Percentiles rank a stretch among this genome's conserved stretches.
Evolutionary conservation across 2,329 filamentous ascomycete genomes (phyloP).

Genomic region (Trichoderma sp.): DNA sequence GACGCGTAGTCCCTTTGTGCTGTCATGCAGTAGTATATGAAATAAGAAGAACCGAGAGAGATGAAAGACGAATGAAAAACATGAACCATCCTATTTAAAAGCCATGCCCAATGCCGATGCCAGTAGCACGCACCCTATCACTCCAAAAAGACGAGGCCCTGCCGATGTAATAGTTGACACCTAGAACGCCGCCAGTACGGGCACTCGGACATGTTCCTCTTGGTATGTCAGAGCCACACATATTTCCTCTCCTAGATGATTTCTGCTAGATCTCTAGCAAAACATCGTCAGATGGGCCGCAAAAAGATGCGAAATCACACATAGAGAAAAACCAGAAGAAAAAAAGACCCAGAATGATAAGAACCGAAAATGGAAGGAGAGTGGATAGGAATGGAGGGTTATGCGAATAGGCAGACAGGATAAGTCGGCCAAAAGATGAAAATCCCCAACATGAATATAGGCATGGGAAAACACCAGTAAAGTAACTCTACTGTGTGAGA

Average conservation of each 20-base stretch:
- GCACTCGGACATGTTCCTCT: conserved; percentile 1
- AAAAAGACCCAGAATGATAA: neutral
- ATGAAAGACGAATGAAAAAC: conserved; percentile 19
- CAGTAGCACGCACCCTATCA: conserved; percentile 11
- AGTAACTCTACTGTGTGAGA: conserved; percentile 42
- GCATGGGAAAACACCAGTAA: neutral
- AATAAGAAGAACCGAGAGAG: conserved; percentile 26
- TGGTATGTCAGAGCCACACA: neutral
- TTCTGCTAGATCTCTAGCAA: conserved; percentile 6
- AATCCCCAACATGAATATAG: neutral
- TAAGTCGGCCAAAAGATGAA: neutral
- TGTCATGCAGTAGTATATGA: conserved; percentile 24
- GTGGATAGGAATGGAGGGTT: neutral
- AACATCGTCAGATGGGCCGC: neutral
- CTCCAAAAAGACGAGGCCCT: conserved; percentile 19
- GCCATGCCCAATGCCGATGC: conserved; percentile 21
- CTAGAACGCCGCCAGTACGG: conserved; percentile 18
- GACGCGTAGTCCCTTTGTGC: conserved; percentile 20
- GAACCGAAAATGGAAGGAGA: neutral
- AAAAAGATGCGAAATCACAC: neutral
- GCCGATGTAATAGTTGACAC: conserved; percentile 17
- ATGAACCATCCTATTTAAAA: conserved; percentile 22
- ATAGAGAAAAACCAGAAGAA: neutral
- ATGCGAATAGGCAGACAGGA: neutral
- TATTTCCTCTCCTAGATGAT: conserved; percentile 2